Evolutionary conservation across 768 basidiomycete genomes (phyloP).

Genomic region (Mycena pura): DNA sequence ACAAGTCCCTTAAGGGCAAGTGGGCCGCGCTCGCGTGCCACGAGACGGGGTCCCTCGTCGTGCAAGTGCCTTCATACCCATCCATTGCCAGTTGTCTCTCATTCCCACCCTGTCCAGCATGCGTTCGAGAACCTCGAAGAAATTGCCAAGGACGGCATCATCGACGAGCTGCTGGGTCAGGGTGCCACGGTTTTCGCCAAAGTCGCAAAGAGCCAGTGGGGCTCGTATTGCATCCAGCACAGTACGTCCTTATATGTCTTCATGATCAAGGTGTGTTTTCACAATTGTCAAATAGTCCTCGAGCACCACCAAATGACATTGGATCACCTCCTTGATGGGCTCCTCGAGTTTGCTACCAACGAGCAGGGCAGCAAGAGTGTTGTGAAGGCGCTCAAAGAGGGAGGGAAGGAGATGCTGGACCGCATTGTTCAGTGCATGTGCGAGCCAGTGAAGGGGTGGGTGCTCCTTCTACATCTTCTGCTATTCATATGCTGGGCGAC

Average conservation of each 20-base stretch:
- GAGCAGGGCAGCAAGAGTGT: conserved; percentile 91
- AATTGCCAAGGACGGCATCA: conserved; percentile 83
- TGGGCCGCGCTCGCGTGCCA: conserved; percentile 92
- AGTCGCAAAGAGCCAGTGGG: conserved; percentile 89
- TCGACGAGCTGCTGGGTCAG: conserved; percentile 82
- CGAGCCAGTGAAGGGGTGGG: conserved; percentile 82
- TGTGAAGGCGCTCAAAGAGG: conserved; percentile 86
- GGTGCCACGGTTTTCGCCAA: conserved; percentile 72
- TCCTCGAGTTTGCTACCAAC: conserved; percentile 80
- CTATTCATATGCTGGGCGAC: neutral
- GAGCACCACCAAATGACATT: conserved; percentile 81
- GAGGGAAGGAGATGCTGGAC: conserved; percentile 77
- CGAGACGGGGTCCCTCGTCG: conserved; percentile 88
- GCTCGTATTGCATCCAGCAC: conserved; percentile 86
- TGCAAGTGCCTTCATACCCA: conserved; percentile 59
- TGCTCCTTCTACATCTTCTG: neutral
- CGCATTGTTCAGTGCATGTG: conserved; percentile 83
- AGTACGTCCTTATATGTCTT: conserved; percentile 53
- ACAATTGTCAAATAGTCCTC: conserved; percentile 56
- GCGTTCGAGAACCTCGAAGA: conserved; percentile 88
- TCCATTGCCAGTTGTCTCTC: neutral
- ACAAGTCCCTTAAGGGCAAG: conserved; percentile 85
- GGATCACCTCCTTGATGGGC: conserved; percentile 77
- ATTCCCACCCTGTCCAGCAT: conserved; percentile 52
- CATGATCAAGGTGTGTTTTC: neutral